Base-by-base conservation (phyloP, 805 yeast species). In the Candida michaelii region DNA sequence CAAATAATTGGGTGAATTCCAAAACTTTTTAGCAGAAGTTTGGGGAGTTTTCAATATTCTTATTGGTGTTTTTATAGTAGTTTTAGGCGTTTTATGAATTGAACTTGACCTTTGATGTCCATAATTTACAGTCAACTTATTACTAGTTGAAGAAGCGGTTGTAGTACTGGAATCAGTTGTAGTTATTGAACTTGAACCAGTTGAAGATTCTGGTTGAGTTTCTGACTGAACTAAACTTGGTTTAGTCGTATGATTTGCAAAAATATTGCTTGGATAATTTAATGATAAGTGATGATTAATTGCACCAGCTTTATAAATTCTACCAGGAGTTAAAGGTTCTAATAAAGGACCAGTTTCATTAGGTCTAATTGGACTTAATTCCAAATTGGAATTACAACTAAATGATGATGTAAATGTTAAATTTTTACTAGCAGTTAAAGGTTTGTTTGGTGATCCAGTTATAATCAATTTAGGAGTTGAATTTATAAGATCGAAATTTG, bases 1-100 rank as follows among this genome's bases (percentile, higher is more conserved):
- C 43, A 81, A 64, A 52, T 79, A 80, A 2, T 82, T 73, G 11
- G 87, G 87, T 15, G 85, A 79, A 52, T 78, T 74, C 84, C 86
- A 80, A 34, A 79, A 63, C 52, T 73, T 79, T 49, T 71, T 73
- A 7, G 79, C 68, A 48, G 64, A 60, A 53, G 75, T 54, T 58
- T 61, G 60, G 40, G 79, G 64, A 46, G 77, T 64, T 45, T 65
- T 58, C 46, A 62, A 54, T 38, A 52, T 55, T 34, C 67, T 56
- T 36, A 67, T 51, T 27, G 74, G 73, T 12, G 74, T 68, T 41
- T 58, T 60, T n/a, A 25, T 30, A 32, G 46, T 50, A 34, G 49
- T 52, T 38, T 66, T 67, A n/a, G 75, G 73, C 4, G 71, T 64
- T 44, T 58, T 63, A 17, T 37, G 31, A 12, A 36, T 17, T 14